Evolutionary conservation across 148 eudicot species (phyloP).

Genomic region (Vaccinium macrocarpon): DNA sequence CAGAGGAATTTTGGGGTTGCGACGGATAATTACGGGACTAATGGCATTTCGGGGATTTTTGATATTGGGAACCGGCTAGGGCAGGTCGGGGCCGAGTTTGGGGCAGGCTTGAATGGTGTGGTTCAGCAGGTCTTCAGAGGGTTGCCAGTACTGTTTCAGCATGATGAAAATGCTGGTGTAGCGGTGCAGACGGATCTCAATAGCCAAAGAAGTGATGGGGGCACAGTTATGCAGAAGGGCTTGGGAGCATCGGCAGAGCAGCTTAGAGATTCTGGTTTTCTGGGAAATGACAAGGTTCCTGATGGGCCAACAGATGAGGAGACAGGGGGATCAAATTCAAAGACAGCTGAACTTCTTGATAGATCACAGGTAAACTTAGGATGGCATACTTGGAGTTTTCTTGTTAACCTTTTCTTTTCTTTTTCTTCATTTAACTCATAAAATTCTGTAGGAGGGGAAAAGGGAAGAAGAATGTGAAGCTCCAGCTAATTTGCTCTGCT

Average conservation of each 20-base stretch:
- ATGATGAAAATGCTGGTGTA: constrained; percentile 37
- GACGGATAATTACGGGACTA: constrained; percentile 39
- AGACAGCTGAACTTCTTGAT: constrained; percentile 58
- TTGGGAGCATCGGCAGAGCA: constrained; percentile 64
- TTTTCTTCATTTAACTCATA: background rate
- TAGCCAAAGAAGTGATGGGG: constrained; percentile 32
- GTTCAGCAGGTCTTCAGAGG: constrained; percentile 71
- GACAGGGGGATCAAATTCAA: constrained; percentile 48
- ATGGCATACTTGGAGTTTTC: background rate
- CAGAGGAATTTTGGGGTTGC: constrained; percentile 59
- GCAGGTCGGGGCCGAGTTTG: constrained; percentile 79
- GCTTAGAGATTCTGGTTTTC: constrained; percentile 53
- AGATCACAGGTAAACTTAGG: constrained; percentile 54
- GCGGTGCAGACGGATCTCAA: constrained; percentile 37
- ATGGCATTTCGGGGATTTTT: constrained; percentile 64
- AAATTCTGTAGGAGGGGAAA: background rate
- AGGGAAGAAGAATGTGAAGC: background rate
- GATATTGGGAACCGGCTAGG: constrained; percentile 82
- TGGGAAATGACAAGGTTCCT: constrained; percentile 38
- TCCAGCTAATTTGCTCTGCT: background rate
- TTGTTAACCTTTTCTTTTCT: background rate
- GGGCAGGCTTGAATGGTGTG: constrained; percentile 70
- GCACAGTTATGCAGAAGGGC: constrained; percentile 54
- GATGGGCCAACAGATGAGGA: constrained; percentile 52
- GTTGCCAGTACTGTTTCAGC: constrained; percentile 59